Conservation (phyloP, 73 alveolate genomes). For the Tetrahymena thermophila region DNA sequence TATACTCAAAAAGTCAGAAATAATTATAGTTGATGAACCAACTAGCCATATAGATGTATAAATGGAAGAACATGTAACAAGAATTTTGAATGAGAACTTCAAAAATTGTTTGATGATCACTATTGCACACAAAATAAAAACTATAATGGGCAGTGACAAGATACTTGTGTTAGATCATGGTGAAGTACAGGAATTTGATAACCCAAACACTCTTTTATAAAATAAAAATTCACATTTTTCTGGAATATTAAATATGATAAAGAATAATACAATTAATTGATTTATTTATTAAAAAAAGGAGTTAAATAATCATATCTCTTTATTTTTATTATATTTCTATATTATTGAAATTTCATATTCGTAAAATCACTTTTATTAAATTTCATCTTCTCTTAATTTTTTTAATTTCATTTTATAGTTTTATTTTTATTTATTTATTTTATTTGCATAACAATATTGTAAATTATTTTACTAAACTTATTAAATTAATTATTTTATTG, state of each 20-base stretch:
- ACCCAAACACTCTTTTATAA: constrained; percentile 9
- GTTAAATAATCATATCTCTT: no score
- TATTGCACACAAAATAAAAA: constrained; percentile 52
- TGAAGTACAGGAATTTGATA: constrained; percentile 25
- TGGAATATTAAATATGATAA: background rate
- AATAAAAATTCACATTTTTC: background rate
- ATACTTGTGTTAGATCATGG: constrained; percentile 41
- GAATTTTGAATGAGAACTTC: constrained; percentile 37
- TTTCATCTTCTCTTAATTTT: no score
- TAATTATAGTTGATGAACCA: constrained; percentile 59
- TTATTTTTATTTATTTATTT: no score
- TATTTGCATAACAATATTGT: no score
- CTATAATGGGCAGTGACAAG: constrained; percentile 48
- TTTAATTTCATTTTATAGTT: no score
- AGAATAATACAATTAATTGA: background rate
- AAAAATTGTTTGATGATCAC: constrained; percentile 41
- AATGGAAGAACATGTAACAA: constrained; percentile 57
- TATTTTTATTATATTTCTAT: no score
- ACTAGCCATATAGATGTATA: constrained; percentile 51
- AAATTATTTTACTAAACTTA: no score
- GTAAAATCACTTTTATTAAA: no score
- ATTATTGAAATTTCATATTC: no score
- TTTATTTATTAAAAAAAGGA: no score
- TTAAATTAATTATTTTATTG: no score
- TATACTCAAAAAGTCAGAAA: constrained; percentile 40